Evolutionary conservation across 2,329 filamentous ascomycete genomes (phyloP), one percentile per base, ranked within the genome.

Genomic region (Trichophyton rubrum): DNA sequence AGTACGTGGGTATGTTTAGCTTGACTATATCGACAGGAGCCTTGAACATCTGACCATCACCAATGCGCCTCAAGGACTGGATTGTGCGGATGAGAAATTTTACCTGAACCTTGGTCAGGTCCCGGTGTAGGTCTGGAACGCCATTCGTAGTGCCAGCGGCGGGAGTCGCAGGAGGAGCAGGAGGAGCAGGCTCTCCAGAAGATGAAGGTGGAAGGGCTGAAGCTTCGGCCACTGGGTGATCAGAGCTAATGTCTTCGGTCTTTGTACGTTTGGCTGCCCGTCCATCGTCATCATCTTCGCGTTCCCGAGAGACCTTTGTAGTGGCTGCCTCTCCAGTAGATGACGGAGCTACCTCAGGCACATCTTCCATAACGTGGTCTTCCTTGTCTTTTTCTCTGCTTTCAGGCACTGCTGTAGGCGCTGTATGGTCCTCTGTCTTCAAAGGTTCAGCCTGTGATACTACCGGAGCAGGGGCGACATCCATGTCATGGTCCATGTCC

Each of bases 221-320:
- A 11, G 76, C 71, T 65, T 79, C 78, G 67, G 77, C 76, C 47
- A 75, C 74, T 3, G 66, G 66, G 56, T 74, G 72, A 35, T 77
- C 75, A 1, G 68, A 63, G 20, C 75, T 74, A 49, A 79, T 76
- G 11, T 78, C 77, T 15, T 88, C 87, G 0, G 89, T 87, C 74
- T 86, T 92, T 41, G 88, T 84, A 27, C 91, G 85, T 77, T 96
- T 96, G 0, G 90, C 82, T 15, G 83, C 82, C 59, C 86, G 90
- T 64, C 89, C 76, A 20, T 79, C 77, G 17, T 65, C 67, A 11
- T 95, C 90, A 3, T 90, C 85, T 62, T 95, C 90, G 13, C 91
- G 85, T 66, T 86, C 87, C 9, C 89, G 85, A 1, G 89, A 80
- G 11, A 87, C 70, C 74, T 91, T 92, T 2, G 72, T 71, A 2